phyloP scores from a whole-genome alignment of 345 rosid species.

The Nephelium lappaceum region DNA sequence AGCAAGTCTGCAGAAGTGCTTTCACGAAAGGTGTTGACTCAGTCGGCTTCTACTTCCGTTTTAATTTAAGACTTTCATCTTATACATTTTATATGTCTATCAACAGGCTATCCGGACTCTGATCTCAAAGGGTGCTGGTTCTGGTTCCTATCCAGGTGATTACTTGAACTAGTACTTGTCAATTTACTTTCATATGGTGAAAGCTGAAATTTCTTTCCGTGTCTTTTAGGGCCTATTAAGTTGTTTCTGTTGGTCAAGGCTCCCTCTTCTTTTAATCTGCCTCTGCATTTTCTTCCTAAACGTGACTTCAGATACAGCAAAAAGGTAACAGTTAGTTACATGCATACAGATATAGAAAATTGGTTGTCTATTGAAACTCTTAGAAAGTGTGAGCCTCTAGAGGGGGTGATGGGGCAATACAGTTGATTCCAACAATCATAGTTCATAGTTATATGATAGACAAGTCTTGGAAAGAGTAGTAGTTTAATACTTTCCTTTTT shows the following conservation, averaged over 20 bases:
- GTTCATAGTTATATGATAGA: not conserved
- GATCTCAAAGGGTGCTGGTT: constrained; percentile 81
- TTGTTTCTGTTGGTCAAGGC: constrained; percentile 84
- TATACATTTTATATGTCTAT: constrained; percentile 5
- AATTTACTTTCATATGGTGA: constrained; percentile 11
- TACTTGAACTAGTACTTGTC: constrained; percentile 11
- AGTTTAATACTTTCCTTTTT: not conserved
- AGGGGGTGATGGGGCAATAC: not conserved
- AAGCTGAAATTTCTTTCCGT: constrained; percentile 11
- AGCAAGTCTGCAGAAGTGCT: constrained; percentile 68
- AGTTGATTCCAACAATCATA: not conserved
- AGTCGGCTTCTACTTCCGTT: constrained; percentile 7
- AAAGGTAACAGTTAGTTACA: constrained; percentile 50
- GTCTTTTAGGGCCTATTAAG: constrained; percentile 62
- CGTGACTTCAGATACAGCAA: constrained; percentile 85
- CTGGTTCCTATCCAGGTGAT: constrained; percentile 74
- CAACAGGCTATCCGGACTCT: constrained; percentile 73
- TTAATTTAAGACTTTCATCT: not conserved
- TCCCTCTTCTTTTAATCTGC: constrained; percentile 66
- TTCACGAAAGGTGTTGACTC: constrained; percentile 67
- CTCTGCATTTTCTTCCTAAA: constrained; percentile 90
- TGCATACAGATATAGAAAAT: not conserved
- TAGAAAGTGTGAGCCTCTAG: not conserved
- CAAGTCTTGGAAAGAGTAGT: not conserved
- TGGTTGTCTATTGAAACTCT: not conserved